Base-by-base conservation (phyloP, 164 flowering plant genomes). In the Vitis cinerea region DNA sequence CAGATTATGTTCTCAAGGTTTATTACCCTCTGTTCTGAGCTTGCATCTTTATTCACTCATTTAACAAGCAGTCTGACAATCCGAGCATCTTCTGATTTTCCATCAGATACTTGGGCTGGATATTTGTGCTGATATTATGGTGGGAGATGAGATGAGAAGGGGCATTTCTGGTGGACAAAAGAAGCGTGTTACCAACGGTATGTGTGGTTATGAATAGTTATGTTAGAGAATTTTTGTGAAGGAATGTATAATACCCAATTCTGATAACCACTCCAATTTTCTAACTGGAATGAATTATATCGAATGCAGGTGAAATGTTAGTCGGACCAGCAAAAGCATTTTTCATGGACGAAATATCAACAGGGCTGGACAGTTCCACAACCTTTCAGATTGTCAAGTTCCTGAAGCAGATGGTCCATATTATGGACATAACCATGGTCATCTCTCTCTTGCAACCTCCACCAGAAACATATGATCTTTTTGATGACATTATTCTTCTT, bases 91-190 rank as follows among this genome's bases (percentile, higher is more conserved):
- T 55, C n/a, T 9, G 44, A 37, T 52, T 12, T 58, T 15, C 44
- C 44, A 37, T 61, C 79, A 87, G 91, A 70, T 85, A 57, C 85
- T 85, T 77, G 89, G 91, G 65, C 64, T 87, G 76, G 89, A 87
- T 74, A 80, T 81, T 27, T 87, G 91, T 71, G 83, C 82, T 55
- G 91, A 87, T 71, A 78, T 74, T 49, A 63, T 82, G 67, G 88
- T 87, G 53, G 91, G 91, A 3, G 76, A 84, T 74, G 86, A 78
- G 5, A 87, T 87, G 91, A 79, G 80, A 73, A 76, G 91, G 68
- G 89, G 91, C 2, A 82, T 87, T 16, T 87, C 91, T 68, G 91
- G 91, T 50, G 91, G 91, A 37, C 87, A 87, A 61, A 85, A 82
- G 83, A 87, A 87, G 75, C 87, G 90, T 54, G 82, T 85, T 52